Base-by-base conservation (phyloP, 306 rosid genomes). In the Senna tora region DNA sequence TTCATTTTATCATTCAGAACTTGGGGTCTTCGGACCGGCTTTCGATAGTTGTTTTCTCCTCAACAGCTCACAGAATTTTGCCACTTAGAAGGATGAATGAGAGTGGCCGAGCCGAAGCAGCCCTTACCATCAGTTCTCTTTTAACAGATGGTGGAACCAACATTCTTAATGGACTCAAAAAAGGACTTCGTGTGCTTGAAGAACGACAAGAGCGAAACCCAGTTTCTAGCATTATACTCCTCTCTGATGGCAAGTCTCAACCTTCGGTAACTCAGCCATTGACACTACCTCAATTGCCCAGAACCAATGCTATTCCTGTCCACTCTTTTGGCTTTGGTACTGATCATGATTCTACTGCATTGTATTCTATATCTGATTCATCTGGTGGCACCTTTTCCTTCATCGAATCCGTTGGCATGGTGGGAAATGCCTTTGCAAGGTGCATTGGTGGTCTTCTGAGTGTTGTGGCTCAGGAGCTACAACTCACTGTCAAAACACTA, bases 381-480 rank as follows among this genome's bases (percentile, higher is more conserved):
- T 85, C 92, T 7, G 87, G 89, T 25, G 92, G 92, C 20, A 85
- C 88, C 20, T 87, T 87, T 83, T 87, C 92, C 19, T 85, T 85
- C 64, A 87, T 85, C 45, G 92, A 87, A 62, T 67, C 87, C 9
- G 89, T 85, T 63, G 59, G 59, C 69, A 85, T 86, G 61, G 86
- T 87, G 61, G 88, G 85, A 79, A 88, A 87, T 68, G 92, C 92
- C 57, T 87, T 87, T 65, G 92, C 92, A 11, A 89, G 86, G 82
- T 87, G 92, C 81, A 83, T 87, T 52, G 92, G 92, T 22, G 92
- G 92, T 33, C 84, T 87, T 33, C 68, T 87, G 51, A 87, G 92
- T 22, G 92, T 87, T 51, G 89, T 85, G 21, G 85, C 84, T 70
- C 92, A 80, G 67, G 87, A 85, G 67, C 77, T 87, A 13, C 82